These are phyloP conservation scores for Ailanthus altissimus DNA, from an alignment of 345 rosid genomes.

Conservation along the genomic window DNA sequence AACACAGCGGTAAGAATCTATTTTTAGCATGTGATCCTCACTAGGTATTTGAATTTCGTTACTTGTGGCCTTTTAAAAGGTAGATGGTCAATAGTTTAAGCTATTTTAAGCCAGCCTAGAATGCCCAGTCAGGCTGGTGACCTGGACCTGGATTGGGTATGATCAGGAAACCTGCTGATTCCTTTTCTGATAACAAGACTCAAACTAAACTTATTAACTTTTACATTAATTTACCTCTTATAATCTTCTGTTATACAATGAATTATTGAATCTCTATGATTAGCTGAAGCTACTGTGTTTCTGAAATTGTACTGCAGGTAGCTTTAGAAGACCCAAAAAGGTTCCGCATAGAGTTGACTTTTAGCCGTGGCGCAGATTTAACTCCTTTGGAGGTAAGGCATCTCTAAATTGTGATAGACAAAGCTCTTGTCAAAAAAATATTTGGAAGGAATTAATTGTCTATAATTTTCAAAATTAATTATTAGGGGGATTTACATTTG, in stretches of 20 bases:
- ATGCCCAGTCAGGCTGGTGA: background rate
- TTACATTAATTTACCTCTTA: background rate
- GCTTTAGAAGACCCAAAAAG: conserved; percentile 83
- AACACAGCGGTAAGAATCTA: conserved; percentile 65
- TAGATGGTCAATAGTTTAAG: background rate
- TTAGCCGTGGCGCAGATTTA: conserved; percentile 97
- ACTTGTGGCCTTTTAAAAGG: background rate
- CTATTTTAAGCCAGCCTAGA: background rate
- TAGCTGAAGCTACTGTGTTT: background rate
- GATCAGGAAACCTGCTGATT: background rate
- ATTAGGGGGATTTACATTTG: background rate
- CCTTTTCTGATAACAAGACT: background rate
- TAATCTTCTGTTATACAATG: background rate
- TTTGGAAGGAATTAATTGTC: background rate
- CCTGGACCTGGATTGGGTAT: background rate
- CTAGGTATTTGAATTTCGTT: background rate
- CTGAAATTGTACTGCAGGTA: conserved; percentile 46
- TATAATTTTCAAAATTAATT: background rate
- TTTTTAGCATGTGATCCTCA: background rate
- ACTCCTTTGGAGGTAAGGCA: conserved; percentile 82
- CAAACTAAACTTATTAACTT: background rate
- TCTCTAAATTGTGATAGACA: background rate
- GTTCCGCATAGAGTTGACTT: conserved; percentile 86
- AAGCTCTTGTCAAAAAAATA: background rate
- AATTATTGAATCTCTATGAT: background rate